These are phyloP conservation scores for Circinella minor DNA, from an alignment of 371 early-diverging fungal species.

Conservation along the genomic window DNA sequence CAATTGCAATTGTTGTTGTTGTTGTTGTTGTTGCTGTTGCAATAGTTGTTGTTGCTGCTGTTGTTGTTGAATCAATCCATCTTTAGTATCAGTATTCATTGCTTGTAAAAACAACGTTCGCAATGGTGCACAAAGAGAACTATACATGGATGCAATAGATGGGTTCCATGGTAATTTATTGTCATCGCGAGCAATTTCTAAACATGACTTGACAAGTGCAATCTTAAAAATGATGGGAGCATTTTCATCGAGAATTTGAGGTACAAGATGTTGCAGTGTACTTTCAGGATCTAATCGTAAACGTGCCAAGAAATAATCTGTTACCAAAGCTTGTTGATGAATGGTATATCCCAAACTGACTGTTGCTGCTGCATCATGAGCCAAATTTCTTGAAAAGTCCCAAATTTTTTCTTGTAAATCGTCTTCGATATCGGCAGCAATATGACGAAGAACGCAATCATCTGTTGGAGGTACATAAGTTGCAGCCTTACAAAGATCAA, in stretches of 20 bases:
- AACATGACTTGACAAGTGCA: constrained; percentile 77
- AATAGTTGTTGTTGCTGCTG: too few species aligned
- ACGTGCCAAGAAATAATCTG: constrained; percentile 75
- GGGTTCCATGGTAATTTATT: constrained; percentile 76
- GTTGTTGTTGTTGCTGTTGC: too few species aligned
- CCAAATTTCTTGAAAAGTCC: constrained; percentile 56
- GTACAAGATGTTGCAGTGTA: constrained; percentile 64
- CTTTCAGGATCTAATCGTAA: constrained; percentile 69
- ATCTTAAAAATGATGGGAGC: constrained; percentile 70
- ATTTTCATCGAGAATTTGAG: constrained; percentile 65
- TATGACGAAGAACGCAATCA: constrained; percentile 63
- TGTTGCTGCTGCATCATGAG: constrained; percentile 40
- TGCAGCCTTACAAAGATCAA: constrained; percentile 80
- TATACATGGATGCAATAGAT: constrained; percentile 63
- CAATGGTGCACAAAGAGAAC: constrained; percentile 65
- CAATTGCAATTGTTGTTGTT: too few species aligned
- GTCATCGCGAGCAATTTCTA: constrained; percentile 73
- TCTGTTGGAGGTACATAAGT: constrained; percentile 72
- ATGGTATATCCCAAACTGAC: constrained; percentile 46
- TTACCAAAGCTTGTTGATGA: constrained; percentile 60
- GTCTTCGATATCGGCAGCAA: constrained; percentile 75
- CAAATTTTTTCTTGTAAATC: constrained; percentile 77
- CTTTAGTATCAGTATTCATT: constrained; percentile 16
- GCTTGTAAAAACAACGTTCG: constrained; percentile 69
- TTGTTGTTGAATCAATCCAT: neutral